Conservation (phyloP, 306 rosid species). For the Purshia tridentata region DNA sequence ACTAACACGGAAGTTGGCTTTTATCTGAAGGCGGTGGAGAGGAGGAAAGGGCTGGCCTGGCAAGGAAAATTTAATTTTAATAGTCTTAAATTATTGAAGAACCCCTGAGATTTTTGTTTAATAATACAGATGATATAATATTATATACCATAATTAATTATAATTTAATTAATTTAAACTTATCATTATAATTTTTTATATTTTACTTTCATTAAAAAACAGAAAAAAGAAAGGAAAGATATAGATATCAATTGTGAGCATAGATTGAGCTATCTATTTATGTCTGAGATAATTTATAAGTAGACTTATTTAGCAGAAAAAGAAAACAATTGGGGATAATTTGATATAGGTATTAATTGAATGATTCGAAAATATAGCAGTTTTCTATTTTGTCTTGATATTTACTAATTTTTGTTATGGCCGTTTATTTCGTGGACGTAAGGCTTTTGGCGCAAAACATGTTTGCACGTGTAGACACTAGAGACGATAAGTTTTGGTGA, state of each 20-base stretch:
- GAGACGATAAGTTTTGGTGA: constrained; percentile 8
- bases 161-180: neutral
- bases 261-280: neutral
- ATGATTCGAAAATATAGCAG: neutral
- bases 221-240: neutral
- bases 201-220: neutral
- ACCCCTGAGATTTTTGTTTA: neutral
- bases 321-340: no score
- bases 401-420: neutral
- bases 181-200: neutral
- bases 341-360: no score
- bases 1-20: neutral
- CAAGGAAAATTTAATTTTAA: neutral
- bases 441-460: neutral
- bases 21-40: neutral
- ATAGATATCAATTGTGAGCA: neutral
- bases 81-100: neutral
- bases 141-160: no score
- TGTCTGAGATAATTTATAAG: neutral
- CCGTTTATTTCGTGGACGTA: neutral
- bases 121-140: neutral
- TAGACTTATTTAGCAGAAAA: neutral
- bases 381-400: neutral
- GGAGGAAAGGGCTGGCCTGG: constrained; percentile 13
- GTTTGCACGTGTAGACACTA: neutral